Base-by-base conservation (phyloP, 2,329 filamentous ascomycete species). In the Raffaelea ambrosiae region DNA sequence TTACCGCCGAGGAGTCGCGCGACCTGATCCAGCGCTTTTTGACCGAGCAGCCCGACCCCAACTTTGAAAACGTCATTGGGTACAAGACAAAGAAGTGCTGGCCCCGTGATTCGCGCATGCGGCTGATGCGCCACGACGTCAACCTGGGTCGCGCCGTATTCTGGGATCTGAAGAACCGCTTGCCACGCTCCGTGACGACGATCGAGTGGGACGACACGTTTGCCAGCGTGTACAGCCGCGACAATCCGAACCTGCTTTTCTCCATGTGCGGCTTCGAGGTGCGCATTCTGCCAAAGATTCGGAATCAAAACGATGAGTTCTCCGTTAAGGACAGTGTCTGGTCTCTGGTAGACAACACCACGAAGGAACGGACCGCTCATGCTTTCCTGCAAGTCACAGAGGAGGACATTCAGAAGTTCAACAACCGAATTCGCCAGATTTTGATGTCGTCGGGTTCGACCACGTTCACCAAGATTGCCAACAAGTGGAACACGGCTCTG, bases 51-150 rank as follows among this genome's bases (percentile, higher is more conserved):
- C 93, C 93, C 0, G 94, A 98, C 65, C 93, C 93, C 2, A 98
- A 98, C 62, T 98, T 98, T 55, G 93, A 98, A 64, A 98, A 98
- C 55, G 93, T 98, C 39, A 97, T 98, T 58, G 93, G 93, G 0
- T 98, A 97, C 67, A 90, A 88, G 72, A 98, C 95, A 69, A 98
- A 98, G 74, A 98, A 97, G 65, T 98, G 94, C 68, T 98, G 93
- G 93, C 94, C 93, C 39, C 82, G 93, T 58, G 93, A 98, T 63
- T 96, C 90, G 21, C 82, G 93, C 44, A 98, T 98, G 94, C 84
- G 94, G 41, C 69, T 98, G 58, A 98, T 98, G 93, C 83, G 93
- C 53, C 93, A 98, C 66, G 93, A 98, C 67, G 94, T 98, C 56
- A 97, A 98, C 58, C 81, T 98, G 39, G 93, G 94, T 39, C 84